Base-by-base conservation (phyloP, 78 protist species). In the Dictyostelium citrinum region DNA sequence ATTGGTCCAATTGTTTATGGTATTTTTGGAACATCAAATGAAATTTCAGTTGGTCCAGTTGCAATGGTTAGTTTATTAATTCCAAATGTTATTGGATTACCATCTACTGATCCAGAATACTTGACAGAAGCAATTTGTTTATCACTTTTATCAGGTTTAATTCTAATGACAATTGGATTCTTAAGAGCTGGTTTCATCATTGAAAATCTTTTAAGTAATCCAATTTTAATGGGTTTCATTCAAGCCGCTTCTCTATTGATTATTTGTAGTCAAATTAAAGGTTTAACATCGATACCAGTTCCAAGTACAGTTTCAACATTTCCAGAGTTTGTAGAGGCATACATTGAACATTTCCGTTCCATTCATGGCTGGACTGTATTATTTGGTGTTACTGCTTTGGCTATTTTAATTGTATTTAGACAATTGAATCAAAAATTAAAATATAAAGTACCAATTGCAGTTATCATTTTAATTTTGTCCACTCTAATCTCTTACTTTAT, bases 41-140 rank as follows among this genome's bases (percentile, higher is more conserved):
- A 91, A 64, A 84, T 91, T 55, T 78, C 90, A 35, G 91, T 91
- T 22, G 95, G 95, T 5, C 95, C 95, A 29, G 91, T 84, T 41
- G 95, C 95, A 35, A 91, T 91, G 95, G 95, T 91, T 10, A 83
- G 91, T 12, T 55, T 91, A 37, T 71, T 91, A 29, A 70, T 91
- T 29, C 95, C 95, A 27, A 41, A 78, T 60, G 58, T 71, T 33
- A 35, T 83, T 35, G 49, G 43, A 3, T 29, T 35, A 12, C 70
- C 90, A 39, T 22, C 39, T 0, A 41, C 45, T 1, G n/a, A 45
- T 39, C 79, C 72, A 29, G 70, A 88, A 9, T 88, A 88, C n/a
- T 14, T 68, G 1, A 35, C 29, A 1, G 74, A 76, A 0, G 85
- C 71, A 22, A 22, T 49, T 14, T 88, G 93, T 78, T 27, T 88